Percentiles rank a stretch among this genome's conserved stretches.
phyloP scores from a whole-genome alignment of 169 alveolate genomes.

The Plasmodium yoelii region DNA sequence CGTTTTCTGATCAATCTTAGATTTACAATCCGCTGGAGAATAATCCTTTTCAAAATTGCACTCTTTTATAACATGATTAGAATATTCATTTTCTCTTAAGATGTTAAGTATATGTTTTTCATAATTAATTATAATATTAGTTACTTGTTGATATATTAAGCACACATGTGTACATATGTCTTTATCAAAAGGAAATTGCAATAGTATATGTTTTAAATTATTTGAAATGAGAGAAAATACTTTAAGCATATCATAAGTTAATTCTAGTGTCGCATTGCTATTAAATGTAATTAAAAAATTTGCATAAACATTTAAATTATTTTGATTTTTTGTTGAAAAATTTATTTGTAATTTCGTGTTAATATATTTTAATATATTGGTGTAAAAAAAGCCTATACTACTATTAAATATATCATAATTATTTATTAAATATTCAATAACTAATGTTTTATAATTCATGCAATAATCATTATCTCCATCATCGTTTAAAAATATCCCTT shows the following conservation, averaged over 20 bases:
- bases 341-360: constrained; percentile 53
- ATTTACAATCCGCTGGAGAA: background rate
- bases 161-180: constrained; percentile 78
- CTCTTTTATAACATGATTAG: background rate
- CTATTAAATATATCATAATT: constrained; percentile 51
- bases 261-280: constrained; percentile 46
- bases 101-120: constrained; percentile 14
- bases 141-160: constrained; percentile 62
- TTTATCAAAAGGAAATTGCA: constrained; percentile 74
- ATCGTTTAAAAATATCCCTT: constrained; percentile 39
- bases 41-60: background rate
- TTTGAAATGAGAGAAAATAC: constrained; percentile 47
- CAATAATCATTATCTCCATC: constrained; percentile 6
- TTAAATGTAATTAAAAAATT: constrained; percentile 63
- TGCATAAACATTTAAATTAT: constrained; percentile 74
- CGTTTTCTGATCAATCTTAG: background rate
- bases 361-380: constrained; percentile 42
- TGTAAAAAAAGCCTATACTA: constrained; percentile 20
- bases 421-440: constrained; percentile 72
- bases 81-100: constrained; percentile 11
- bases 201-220: constrained; percentile 71
- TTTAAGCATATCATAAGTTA: constrained; percentile 38
- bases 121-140: constrained; percentile 49
- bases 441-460: constrained; percentile 44
- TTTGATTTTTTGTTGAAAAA: constrained; percentile 75